Base-by-base conservation (phyloP, 805 yeast species). In the Nakazawaea holstii region DNA sequence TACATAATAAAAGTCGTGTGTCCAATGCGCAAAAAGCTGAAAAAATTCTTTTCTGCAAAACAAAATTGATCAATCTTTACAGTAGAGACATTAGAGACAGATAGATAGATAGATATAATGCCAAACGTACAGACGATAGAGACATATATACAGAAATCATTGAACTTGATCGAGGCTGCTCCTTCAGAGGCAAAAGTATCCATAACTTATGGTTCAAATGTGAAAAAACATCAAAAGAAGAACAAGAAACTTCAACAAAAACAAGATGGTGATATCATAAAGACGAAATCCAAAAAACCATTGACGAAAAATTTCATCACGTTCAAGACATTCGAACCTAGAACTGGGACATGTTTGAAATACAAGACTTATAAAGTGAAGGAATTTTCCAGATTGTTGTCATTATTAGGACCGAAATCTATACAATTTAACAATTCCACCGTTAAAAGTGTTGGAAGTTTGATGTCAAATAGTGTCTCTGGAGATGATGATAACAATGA, bases 321-420 rank as follows among this genome's bases (percentile, higher is more conserved):
- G 50, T 78, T 85, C 61, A 87, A 84, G 59, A 73, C 85, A 0
- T 82, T 65, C 55, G 89, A 87, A 59, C 76, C 90, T 2, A 72
- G 67, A 14, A 68, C 79, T 14, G 91, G 91, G 7, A 71, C 80
- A 36, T 73, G 82, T 50, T 75, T 82, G 62, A 74, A 72, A 51
- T 79, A 72, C 59, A 71, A 69, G 50, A 80, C 92, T 1, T 67
- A 68, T 52, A 82, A 83, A 53, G 65, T 74, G 41, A 87, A 88
- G 60, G 95, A 89, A 61, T 75, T 90, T 39, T 80, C 87, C 24
- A 75, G 91, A 54, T 59, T 89, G 20, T 66, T 87, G 60, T 77
- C 87, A 42, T 84, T 87, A 6, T 59, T 89, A 41, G 95, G 95
- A 0, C 90, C 90, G 5, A 68, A 73, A 46, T 82, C 82, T 4